Conservation (phyloP, 208 protist genomes). For the Trypanosoma grayi region DNA sequence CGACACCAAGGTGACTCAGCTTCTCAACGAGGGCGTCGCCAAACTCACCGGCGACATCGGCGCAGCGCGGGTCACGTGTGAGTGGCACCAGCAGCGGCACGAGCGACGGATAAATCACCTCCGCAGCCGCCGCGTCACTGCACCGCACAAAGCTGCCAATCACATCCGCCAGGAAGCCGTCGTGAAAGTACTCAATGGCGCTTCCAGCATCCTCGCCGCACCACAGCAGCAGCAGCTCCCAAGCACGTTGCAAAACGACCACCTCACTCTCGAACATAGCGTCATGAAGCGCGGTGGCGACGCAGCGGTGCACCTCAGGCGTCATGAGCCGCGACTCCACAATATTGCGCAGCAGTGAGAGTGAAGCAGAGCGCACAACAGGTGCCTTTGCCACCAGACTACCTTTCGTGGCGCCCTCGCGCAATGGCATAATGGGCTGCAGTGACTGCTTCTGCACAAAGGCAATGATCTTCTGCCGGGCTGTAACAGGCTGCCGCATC, state of each 20-base stretch:
- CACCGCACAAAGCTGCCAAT: slow-evolving; percentile 79
- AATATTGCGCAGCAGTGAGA: slow-evolving; percentile 76
- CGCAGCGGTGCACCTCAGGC: slow-evolving; percentile 45
- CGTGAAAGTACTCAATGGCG: slow-evolving; percentile 52
- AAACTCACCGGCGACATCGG: slow-evolving; percentile 72
- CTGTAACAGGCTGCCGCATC: slow-evolving; percentile 64
- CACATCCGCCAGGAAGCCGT: slow-evolving; percentile 64
- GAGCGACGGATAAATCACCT: slow-evolving; percentile 79
- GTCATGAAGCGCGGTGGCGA: slow-evolving; percentile 50
- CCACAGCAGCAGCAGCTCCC: slow-evolving; percentile 85
- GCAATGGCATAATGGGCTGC: slow-evolving; percentile 39
- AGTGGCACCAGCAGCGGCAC: slow-evolving; percentile 76
- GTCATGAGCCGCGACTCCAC: slow-evolving; percentile 57
- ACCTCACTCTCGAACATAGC: slow-evolving; percentile 47
- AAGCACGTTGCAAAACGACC: slow-evolving; percentile 52
- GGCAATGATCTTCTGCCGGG: slow-evolving; percentile 48
- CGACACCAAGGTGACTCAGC: slow-evolving; percentile 37
- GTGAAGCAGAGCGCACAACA: slow-evolving; percentile 63
- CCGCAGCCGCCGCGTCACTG: slow-evolving; percentile 41
- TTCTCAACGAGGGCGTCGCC: slow-evolving; percentile 75
- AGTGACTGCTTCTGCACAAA: slow-evolving; percentile 53
- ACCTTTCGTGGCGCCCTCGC: slow-evolving; percentile 18
- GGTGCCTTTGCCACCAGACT: slow-evolving; percentile 59
- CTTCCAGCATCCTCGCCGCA: slow-evolving; percentile 42
- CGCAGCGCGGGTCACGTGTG: slow-evolving; percentile 64